Percentiles rank a stretch among this genome's conserved stretches.
These are phyloP conservation scores for Exophiala spinifera DNA, from an alignment of 2,329 filamentous ascomycete species.

Conservation along the genomic window DNA sequence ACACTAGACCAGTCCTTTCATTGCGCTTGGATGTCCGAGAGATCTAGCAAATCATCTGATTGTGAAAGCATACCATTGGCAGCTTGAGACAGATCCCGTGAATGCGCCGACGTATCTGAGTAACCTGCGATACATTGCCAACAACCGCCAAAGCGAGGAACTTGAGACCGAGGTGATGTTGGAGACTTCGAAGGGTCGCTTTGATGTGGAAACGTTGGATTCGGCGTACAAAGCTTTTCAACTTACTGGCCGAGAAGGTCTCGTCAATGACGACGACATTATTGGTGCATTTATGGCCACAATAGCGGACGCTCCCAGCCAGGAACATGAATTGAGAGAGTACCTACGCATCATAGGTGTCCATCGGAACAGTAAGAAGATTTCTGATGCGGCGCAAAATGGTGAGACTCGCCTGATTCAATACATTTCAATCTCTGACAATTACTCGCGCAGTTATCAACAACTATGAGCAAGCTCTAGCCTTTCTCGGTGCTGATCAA, in stretches of 20 bases:
- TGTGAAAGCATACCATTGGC: conserved; percentile 60
- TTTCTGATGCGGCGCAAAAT: conserved; percentile 58
- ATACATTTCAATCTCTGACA: conserved; percentile 13
- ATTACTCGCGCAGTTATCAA: conserved; percentile 45
- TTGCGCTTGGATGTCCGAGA: conserved; percentile 59
- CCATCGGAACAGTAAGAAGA: conserved; percentile 54
- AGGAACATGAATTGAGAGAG: conserved; percentile 56
- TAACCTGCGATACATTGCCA: conserved; percentile 60
- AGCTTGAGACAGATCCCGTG: conserved; percentile 54
- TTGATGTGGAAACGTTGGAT: conserved; percentile 55
- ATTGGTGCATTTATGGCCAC: conserved; percentile 60
- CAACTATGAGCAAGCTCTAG: conserved; percentile 62
- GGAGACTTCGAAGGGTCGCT: conserved; percentile 57
- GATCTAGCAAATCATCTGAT: conserved; percentile 63
- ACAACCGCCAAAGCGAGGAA: conserved; percentile 53
- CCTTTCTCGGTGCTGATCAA: conserved; percentile 56
- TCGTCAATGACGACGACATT: conserved; percentile 56
- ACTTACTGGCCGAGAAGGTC: conserved; percentile 46
- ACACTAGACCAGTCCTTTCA: conserved; percentile 50
- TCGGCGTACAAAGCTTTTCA: conserved; percentile 59
- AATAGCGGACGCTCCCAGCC: conserved; percentile 52
- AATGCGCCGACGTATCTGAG: conserved; percentile 62
- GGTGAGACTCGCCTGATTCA: conserved; percentile 35
- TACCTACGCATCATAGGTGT: conserved; percentile 60
- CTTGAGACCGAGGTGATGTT: conserved; percentile 58